Conservation (phyloP, 495 filamentous ascomycete genomes). For the Xylaria palmicola region DNA sequence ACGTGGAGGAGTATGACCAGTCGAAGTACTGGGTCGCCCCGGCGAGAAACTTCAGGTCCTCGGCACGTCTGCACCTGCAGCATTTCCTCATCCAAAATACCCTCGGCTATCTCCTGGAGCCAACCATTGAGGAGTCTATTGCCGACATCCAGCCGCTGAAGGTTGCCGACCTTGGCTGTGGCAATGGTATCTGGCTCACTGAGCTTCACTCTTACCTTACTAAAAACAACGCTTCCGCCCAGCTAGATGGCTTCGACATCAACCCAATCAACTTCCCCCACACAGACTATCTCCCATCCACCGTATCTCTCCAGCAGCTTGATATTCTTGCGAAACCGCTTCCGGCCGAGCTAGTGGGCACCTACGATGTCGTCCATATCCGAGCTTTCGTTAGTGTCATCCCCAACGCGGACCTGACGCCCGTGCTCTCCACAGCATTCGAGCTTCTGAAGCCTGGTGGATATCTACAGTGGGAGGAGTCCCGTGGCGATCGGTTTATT, state of each 20-base stretch:
- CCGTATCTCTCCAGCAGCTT: conserved; percentile 32
- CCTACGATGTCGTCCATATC: conserved; percentile 42
- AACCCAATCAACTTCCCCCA: conserved; percentile 34
- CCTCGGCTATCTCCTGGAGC: conserved; percentile 18
- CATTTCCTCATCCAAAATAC: conserved; percentile 26
- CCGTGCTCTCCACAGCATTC: conserved; percentile 22
- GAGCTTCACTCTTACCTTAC: conserved; percentile 18
- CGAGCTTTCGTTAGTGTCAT: conserved; percentile 36
- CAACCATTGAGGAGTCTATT: conserved; percentile 2
- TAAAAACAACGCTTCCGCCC: conserved; percentile 20
- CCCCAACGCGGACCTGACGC: conserved; percentile 22
- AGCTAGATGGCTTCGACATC: conserved; percentile 42
- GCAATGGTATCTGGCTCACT: conserved; percentile 21
- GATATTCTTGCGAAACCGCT: conserved; percentile 36
- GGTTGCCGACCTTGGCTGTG: conserved; percentile 26
- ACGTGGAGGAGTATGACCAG: conserved; percentile 11
- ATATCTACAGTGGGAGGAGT: conserved; percentile 34
- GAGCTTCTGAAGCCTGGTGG: conserved; percentile 31
- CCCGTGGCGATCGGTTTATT: conserved; percentile 17
- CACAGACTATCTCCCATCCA: conserved; percentile 23
- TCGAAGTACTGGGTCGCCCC: conserved; percentile 21
- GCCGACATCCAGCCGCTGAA: conserved; percentile 8
- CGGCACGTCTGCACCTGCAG: conserved; percentile 23
- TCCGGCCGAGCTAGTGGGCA: conserved; percentile 27
- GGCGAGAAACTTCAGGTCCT: conserved; percentile 23